phyloP scores from a whole-genome alignment of 768 basidiomycete genomes.

The Lanmaoa pseudosensibilis region DNA sequence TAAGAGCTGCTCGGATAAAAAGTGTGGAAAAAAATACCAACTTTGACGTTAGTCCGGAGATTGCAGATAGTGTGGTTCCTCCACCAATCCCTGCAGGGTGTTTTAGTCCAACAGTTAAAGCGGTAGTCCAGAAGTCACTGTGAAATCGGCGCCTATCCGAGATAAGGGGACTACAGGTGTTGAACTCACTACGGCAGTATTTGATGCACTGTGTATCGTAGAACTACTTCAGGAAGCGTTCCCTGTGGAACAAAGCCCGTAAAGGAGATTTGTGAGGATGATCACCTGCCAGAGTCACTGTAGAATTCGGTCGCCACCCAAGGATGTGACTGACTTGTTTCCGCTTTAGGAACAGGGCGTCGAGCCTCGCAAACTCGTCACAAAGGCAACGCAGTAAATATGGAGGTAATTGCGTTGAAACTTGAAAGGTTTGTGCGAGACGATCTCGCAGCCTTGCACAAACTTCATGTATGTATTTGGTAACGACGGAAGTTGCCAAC shows the following conservation, averaged over 20 bases:
- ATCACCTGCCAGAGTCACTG: neutral
- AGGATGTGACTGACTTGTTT: conserved; percentile 9
- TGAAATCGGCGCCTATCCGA: neutral
- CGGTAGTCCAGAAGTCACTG: neutral
- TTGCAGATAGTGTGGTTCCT: neutral
- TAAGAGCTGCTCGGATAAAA: neutral
- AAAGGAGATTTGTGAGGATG: neutral
- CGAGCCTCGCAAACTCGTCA: neutral
- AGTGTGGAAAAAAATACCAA: conserved; percentile 5
- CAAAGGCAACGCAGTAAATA: neutral
- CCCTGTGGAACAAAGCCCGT: neutral
- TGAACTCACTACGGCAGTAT: conserved; percentile 10
- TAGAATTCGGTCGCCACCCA: neutral
- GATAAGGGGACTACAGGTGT: neutral
- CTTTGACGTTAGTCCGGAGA: neutral
- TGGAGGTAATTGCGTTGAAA: conserved; percentile 1
- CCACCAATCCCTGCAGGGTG: neutral
- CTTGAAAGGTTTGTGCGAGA: neutral
- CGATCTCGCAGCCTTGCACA: neutral
- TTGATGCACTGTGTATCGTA: neutral
- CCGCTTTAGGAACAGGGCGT: conserved; percentile 2
- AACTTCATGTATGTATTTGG: conserved; percentile 10
- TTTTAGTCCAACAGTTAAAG: neutral
- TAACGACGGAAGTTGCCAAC: conserved; percentile 19
- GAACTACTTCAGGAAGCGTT: neutral